Evolutionary conservation across 805 yeast species (phyloP).

Genomic region (Monosporozyma unispora): DNA sequence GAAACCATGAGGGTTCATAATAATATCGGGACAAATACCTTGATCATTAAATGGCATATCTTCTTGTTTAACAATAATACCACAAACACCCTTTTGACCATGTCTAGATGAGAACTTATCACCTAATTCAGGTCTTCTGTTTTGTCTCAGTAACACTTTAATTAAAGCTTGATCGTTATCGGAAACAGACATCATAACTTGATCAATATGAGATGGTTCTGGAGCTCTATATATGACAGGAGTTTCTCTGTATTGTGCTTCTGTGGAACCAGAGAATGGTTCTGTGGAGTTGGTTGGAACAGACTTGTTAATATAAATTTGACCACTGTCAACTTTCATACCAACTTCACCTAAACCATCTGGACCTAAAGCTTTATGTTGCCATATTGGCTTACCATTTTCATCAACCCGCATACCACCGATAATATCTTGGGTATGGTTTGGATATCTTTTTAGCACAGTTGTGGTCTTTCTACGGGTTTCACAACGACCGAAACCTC

Average conservation of each 20-base stretch:
- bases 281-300: constrained; percentile 76
- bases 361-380: constrained; percentile 79
- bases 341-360: constrained; percentile 98
- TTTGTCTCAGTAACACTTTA: constrained; percentile 86
- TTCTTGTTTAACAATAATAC: constrained; percentile 94
- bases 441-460: constrained; percentile 81
- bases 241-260: constrained; percentile 69
- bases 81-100: constrained; percentile 99
- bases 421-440: constrained; percentile 84
- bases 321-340: constrained; percentile 80
- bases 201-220: constrained; percentile 90
- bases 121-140: constrained; percentile 95
- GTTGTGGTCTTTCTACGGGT: constrained; percentile 88
- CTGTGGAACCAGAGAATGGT: constrained; percentile 23
- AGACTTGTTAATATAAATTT: constrained; percentile 85
- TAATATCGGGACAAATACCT: constrained; percentile 90
- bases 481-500: constrained; percentile 98
- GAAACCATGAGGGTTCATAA: constrained; percentile 99
- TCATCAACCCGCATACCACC: constrained; percentile 88
- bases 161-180: constrained; percentile 92
- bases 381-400: constrained; percentile 70
- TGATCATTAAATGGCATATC: constrained; percentile 92
- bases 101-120: constrained; percentile 96
- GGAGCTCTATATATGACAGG: constrained; percentile 92
- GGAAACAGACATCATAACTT: constrained; percentile 93